These are phyloP conservation scores for Eucalyptus regnans DNA, from an alignment of 345 rosid species.

Conservation along the genomic window DNA sequence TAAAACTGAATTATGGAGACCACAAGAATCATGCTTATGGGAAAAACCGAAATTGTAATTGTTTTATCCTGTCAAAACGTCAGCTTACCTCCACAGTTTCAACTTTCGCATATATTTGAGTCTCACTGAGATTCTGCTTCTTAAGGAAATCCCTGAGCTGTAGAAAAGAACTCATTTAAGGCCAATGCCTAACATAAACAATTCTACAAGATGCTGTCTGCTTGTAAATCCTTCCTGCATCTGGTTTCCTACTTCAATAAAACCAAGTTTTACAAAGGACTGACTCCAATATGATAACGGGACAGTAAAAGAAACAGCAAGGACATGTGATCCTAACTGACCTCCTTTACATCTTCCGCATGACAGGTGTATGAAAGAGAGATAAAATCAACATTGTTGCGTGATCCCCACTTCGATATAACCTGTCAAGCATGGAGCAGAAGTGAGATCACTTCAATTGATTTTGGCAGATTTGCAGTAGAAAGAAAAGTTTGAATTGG, in stretches of 20 bases:
- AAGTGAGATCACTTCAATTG: neutral
- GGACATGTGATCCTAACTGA: neutral
- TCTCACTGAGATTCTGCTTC: constrained; percentile 6
- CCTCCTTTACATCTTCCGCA: constrained; percentile 17
- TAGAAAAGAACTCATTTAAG: neutral
- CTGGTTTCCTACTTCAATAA: neutral
- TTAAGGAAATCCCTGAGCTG: constrained; percentile 18
- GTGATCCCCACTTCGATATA: constrained; percentile 14
- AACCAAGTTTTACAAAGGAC: neutral
- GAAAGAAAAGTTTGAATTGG: neutral
- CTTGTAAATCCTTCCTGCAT: neutral
- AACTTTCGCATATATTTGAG: constrained; percentile 19
- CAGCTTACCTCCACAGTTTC: constrained; percentile 20
- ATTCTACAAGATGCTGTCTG: neutral
- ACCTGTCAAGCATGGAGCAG: neutral
- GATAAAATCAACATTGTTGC: constrained; percentile 11
- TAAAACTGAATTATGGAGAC: neutral
- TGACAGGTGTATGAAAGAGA: constrained; percentile 19
- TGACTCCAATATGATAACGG: neutral
- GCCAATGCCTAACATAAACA: neutral
- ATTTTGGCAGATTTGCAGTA: neutral
- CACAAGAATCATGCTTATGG: neutral
- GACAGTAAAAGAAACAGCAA: neutral
- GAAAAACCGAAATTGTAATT: neutral
- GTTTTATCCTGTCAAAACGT: neutral